Evolutionary conservation across 257 asterid genomes (phyloP).

Genomic region (Apocynum venetum): DNA sequence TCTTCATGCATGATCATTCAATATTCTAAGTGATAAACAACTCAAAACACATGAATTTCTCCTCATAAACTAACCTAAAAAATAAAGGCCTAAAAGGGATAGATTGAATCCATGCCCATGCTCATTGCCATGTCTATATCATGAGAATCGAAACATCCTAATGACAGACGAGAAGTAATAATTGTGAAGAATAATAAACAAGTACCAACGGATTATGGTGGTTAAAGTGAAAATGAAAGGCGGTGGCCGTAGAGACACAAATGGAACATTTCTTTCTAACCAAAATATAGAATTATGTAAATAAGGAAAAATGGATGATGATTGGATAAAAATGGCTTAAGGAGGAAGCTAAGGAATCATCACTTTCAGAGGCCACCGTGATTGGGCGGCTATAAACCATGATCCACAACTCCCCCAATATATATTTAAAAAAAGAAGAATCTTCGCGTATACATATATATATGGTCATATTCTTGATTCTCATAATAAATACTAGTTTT

Average conservation of each 20-base stretch:
- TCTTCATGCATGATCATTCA: too few relatives aligned
- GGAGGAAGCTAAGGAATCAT: slow-evolving; percentile 63
- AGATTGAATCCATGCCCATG: neutral
- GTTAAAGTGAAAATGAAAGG: slow-evolving; percentile 3
- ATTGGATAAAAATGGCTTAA: slow-evolving; percentile 72
- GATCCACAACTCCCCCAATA: slow-evolving; percentile 15
- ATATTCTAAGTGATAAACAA: too few relatives aligned
- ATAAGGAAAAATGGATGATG: slow-evolving; percentile 34
- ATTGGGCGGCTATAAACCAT: slow-evolving; percentile 43
- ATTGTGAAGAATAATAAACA: neutral
- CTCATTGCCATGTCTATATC: neutral
- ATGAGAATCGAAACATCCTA: neutral
- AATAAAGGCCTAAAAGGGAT: neutral
- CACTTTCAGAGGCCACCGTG: slow-evolving; percentile 39
- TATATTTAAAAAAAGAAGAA: too few relatives aligned
- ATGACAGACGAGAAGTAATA: neutral
- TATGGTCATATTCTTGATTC: too few relatives aligned
- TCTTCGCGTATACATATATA: too few relatives aligned
- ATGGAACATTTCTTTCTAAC: neutral
- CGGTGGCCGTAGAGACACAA: slow-evolving; percentile 7
- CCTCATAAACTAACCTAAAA: too few relatives aligned
- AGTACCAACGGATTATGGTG: neutral
- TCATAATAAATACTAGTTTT: neutral
- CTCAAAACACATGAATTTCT: too few relatives aligned
- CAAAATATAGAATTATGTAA: slow-evolving; percentile 35